Base-by-base conservation (phyloP, 2,329 filamentous ascomycete species). In the Zymoseptoria brevis region DNA sequence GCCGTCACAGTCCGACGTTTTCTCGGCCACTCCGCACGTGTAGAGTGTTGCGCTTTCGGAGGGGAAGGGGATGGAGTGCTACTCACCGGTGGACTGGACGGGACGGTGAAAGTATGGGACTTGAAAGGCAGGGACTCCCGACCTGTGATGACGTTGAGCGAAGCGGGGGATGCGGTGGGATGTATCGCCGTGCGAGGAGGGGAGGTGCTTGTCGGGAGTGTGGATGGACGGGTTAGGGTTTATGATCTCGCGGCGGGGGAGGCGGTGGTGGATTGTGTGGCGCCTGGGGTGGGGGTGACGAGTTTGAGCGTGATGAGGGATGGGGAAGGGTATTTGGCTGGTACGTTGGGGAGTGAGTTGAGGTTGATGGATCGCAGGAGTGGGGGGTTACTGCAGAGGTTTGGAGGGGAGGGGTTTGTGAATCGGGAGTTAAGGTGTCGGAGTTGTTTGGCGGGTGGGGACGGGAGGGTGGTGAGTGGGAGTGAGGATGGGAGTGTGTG, bases 221-320 rank as follows among this genome's bases (percentile, higher is more conserved):
- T 96, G 58, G 93, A 97, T 75, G 92, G 92, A 2, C 80, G 88
- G 59, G 83, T 95, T 0, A 79, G 93, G 57, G 81, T 81, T 60
- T 96, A 97, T 75, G 93, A 97, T 75, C 75, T 96, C 49, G 81
- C 90, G 57, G 88, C 84, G 80, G 92, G 92, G 0, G 79, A 78
- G 56, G 80, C 86, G 54, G 83, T 84, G 4, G 84, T 83, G 1
- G 90, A 96, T 75, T 84, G 90, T 35, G 61, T 66, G 57, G 76
- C 94, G n/a, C 59, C 70, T 30, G 67, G 66, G 16, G 66, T 60
- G 45, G 68, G 68, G 9, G 88, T 96, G n/a, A 96, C 90, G 7
- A 91, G 87, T 72, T 72, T 96, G 58, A 77, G 77, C 50, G 76
- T 89, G 54, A 88, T 88, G 1, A 81, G 81, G 56, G 89, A 93